These are phyloP conservation scores for Aspergillus brasiliensis DNA, from an alignment of 2,329 filamentous ascomycete species.

Conservation along the genomic window DNA sequence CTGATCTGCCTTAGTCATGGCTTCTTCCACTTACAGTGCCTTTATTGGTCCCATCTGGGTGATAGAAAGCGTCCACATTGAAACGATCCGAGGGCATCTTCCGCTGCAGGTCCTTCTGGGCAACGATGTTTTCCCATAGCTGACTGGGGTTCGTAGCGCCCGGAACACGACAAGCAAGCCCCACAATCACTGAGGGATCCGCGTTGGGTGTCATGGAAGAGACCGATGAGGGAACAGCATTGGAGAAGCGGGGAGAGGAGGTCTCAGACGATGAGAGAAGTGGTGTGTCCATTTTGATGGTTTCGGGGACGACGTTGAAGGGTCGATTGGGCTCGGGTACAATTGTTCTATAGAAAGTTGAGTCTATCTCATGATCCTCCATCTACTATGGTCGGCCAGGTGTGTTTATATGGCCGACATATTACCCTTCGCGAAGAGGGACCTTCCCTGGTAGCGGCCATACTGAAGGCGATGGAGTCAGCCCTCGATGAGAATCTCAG, in stretches of 20 bases:
- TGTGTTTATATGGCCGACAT: too few relatives aligned
- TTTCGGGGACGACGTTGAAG: too few relatives aligned
- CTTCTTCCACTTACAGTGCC: not conserved
- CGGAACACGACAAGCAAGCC: conserved; percentile 10
- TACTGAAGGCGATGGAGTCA: too few relatives aligned
- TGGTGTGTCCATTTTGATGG: not conserved
- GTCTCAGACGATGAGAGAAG: not conserved
- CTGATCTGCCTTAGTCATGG: not conserved
- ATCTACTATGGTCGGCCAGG: too few relatives aligned
- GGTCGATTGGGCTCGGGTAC: too few relatives aligned
- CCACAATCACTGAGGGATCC: not conserved
- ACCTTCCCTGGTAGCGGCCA: too few relatives aligned
- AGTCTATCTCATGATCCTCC: too few relatives aligned
- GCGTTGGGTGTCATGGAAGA: not conserved
- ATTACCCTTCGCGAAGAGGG: too few relatives aligned
- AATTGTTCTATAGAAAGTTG: too few relatives aligned
- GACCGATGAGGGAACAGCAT: not conserved
- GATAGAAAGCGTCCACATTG: conserved; percentile 8
- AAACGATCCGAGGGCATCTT: conserved; percentile 10
- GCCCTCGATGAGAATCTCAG: too few relatives aligned
- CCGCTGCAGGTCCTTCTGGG: not conserved
- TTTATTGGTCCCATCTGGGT: conserved; percentile 6
- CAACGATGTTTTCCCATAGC: conserved; percentile 5
- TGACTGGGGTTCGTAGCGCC: not conserved
- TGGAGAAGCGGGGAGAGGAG: too few relatives aligned